Evolutionary conservation across 2,329 filamentous ascomycete species (phyloP).

Genomic region (Calonectria crousiana): DNA sequence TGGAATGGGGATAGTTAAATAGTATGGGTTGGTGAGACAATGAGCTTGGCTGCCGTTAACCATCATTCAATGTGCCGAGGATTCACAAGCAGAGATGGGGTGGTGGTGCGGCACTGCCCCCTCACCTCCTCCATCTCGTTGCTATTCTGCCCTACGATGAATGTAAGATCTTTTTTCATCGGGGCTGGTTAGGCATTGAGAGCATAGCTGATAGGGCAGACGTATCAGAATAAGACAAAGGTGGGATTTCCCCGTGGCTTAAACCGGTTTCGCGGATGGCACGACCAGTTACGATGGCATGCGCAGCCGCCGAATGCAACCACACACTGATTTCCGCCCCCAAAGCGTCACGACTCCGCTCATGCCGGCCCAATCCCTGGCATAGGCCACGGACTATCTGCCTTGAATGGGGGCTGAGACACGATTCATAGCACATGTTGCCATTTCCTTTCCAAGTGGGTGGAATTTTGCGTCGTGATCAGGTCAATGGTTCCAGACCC

Average conservation of each 20-base stretch:
- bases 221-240: background rate
- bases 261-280: background rate
- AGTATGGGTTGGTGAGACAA: background rate
- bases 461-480: background rate
- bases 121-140: background rate
- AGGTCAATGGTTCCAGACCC: background rate
- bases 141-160: background rate
- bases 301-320: background rate
- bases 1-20: background rate
- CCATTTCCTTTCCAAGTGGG: background rate
- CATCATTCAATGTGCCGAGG: background rate
- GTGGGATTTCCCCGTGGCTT: background rate
- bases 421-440: background rate
- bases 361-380: background rate
- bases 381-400: background rate
- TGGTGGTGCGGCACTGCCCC: background rate
- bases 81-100: background rate
- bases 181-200: background rate
- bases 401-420: background rate
- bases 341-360: background rate
- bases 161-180: background rate
- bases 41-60: background rate
- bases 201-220: background rate
- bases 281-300: background rate
- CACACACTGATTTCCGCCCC: background rate